A percentile compares a stretch with the other conserved stretches of the same genome.
These are phyloP conservation scores for Dactylella cylindrospora DNA, from an alignment of 2,329 filamentous ascomycete genomes.

Conservation along the genomic window DNA sequence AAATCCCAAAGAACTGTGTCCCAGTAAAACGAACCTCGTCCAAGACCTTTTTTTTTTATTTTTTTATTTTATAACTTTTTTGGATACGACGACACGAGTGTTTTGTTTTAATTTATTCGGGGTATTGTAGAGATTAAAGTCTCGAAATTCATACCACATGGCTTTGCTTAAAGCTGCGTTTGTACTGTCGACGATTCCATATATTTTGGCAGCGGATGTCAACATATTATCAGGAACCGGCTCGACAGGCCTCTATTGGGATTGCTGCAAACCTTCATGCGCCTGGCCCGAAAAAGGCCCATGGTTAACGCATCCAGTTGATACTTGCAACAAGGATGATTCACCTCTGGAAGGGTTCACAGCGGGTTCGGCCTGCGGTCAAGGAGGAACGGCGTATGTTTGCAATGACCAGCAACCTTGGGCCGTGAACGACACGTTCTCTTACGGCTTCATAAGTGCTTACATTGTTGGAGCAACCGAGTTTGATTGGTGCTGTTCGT, in stretches of 20 bases:
- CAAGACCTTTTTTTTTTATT: background rate
- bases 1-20: constrained; percentile 16
- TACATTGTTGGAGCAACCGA: constrained; percentile 63
- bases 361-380: constrained; percentile 56
- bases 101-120: background rate
- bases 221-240: constrained; percentile 49
- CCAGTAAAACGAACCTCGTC: constrained; percentile 1
- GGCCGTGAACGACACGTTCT: constrained; percentile 61
- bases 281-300: constrained; percentile 51
- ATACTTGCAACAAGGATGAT: constrained; percentile 45
- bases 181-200: constrained; percentile 13
- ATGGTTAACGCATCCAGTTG: constrained; percentile 45
- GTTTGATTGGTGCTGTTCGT: constrained; percentile 65
- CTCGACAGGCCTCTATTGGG: constrained; percentile 54
- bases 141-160: constrained; percentile 11
- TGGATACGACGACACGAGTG: background rate
- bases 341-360: constrained; percentile 27
- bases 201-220: constrained; percentile 21
- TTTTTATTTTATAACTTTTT: background rate
- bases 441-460: constrained; percentile 57
- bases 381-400: constrained; percentile 62
- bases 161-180: constrained; percentile 16
- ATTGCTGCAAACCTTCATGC: constrained; percentile 73
- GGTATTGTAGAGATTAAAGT: background rate
- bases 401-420: constrained; percentile 66